These are phyloP conservation scores for Cladorrhinum samala DNA, from an alignment of 495 filamentous ascomycete genomes.

Conservation along the genomic window DNA sequence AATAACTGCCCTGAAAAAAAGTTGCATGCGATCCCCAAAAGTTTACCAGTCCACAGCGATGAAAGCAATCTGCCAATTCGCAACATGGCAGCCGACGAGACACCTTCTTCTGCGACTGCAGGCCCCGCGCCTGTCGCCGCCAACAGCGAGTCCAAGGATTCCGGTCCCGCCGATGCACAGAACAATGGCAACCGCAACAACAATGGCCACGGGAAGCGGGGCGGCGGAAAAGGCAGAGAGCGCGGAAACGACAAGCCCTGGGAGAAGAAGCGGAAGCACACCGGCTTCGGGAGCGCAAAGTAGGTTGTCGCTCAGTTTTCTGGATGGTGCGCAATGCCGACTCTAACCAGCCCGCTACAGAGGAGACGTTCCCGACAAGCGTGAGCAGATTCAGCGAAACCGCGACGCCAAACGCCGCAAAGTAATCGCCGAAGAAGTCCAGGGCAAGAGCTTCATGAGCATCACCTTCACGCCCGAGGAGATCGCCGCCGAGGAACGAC, in stretches of 20 bases:
- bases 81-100: constrained; percentile 21
- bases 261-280: constrained; percentile 15
- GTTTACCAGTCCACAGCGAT: constrained; percentile 1
- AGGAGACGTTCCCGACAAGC: constrained; percentile 45
- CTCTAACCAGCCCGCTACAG: constrained; percentile 20
- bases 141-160: neutral
- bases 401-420: constrained; percentile 50
- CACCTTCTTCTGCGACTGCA: neutral
- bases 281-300: constrained; percentile 21
- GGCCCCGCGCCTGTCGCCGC: neutral
- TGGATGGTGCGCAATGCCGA: constrained; percentile 19
- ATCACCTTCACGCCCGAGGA: constrained; percentile 55
- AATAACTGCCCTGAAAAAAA: neutral
- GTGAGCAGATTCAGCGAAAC: constrained; percentile 52
- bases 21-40: neutral
- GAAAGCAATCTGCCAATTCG: constrained; percentile 5
- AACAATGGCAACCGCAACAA: constrained; percentile 13
- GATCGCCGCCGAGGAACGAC: constrained; percentile 74
- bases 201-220: neutral
- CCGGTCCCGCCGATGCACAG: neutral
- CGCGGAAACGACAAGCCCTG: constrained; percentile 16
- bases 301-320: constrained; percentile 9
- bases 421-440: constrained; percentile 38
- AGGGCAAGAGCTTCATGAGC: constrained; percentile 35
- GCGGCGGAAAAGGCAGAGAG: constrained; percentile 6